Percentiles rank a stretch among this genome's conserved stretches.
These are phyloP conservation scores for Sesbania bispinosa DNA, from an alignment of 306 rosid genomes.

Conservation along the genomic window DNA sequence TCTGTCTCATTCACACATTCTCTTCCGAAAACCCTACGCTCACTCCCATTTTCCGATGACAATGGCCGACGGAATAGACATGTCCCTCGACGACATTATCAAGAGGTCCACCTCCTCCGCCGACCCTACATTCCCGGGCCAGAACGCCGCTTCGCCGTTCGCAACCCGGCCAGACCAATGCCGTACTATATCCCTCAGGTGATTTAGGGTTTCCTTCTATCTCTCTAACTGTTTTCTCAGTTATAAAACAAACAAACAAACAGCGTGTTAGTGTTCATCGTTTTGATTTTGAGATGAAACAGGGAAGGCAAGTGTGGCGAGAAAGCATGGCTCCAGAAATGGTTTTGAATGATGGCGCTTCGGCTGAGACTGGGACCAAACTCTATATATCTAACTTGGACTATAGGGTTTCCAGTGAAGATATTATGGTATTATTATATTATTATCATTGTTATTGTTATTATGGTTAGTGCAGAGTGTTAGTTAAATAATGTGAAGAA, in stretches of 20 bases:
- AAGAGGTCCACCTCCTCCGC: not conserved
- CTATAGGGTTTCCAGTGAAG: slow-evolving; percentile 17
- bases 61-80: slow-evolving; percentile 10
- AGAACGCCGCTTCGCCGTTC: not conserved
- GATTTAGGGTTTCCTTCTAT: not conserved
- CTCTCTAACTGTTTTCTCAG: rapidly evolving
- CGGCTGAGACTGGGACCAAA: slow-evolving; percentile 15
- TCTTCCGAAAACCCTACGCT: not conserved
- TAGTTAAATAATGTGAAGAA: slow-evolving; percentile 1
- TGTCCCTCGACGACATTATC: slow-evolving; percentile 32
- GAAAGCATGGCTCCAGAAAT: not conserved
- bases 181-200: slow-evolving; percentile 18
- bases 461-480: too few species aligned
- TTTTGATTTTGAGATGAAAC: not conserved
- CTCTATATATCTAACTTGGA: slow-evolving; percentile 35
- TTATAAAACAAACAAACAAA: not conserved
- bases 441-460: too few species aligned
- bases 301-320: not conserved
- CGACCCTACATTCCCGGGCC: not conserved
- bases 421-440: slow-evolving; percentile 17
- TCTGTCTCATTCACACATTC: too few species aligned
- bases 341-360: not conserved
- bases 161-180: not conserved
- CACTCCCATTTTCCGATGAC: not conserved
- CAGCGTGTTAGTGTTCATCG: not conserved